phyloP scores from a whole-genome alignment of 192 early-diverging fungal genomes.

The Coemansia sp. region DNA sequence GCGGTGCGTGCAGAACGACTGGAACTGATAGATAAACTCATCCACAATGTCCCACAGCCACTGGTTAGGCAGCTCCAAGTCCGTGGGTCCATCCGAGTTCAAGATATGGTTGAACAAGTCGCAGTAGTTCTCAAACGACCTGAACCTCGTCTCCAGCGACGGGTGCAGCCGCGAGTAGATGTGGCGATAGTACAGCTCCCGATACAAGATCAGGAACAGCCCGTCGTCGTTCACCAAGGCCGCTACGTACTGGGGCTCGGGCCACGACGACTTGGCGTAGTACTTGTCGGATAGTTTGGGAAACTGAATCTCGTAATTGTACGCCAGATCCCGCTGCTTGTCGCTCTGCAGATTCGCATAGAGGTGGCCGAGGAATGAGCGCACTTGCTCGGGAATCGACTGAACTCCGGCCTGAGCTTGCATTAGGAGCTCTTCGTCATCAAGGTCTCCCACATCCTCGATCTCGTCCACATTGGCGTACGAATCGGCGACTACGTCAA shows the following conservation, averaged over 20 bases:
- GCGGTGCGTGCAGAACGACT: slow-evolving; percentile 94
- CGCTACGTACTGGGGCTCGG: slow-evolving; percentile 78
- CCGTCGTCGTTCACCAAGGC: slow-evolving; percentile 77
- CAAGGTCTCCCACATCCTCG: slow-evolving; percentile 34
- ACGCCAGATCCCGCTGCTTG: slow-evolving; percentile 81
- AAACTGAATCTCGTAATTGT: slow-evolving; percentile 88
- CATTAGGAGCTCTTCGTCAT: slow-evolving; percentile 37
- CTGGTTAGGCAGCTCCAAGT: slow-evolving; percentile 94
- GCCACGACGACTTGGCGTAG: slow-evolving; percentile 87
- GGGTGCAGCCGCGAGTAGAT: slow-evolving; percentile 91
- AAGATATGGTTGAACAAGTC: slow-evolving; percentile 96
- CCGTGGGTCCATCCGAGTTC: slow-evolving; percentile 76
- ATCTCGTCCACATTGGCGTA: slow-evolving; percentile 38
- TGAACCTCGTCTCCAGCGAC: slow-evolving; percentile 84
- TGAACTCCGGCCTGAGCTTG: slow-evolving; percentile 49
- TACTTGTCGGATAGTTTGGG: slow-evolving; percentile 89
- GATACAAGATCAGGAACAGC: slow-evolving; percentile 89
- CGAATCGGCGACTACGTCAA: slow-evolving; percentile 46
- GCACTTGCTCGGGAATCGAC: slow-evolving; percentile 78
- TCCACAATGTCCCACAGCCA: slow-evolving; percentile 99
- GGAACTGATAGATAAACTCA: slow-evolving; percentile 99
- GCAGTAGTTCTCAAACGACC: slow-evolving; percentile 95
- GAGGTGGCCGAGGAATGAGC: slow-evolving; percentile 81
- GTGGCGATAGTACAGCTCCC: slow-evolving; percentile 96
- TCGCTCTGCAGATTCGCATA: slow-evolving; percentile 75